Base-by-base conservation (phyloP, 2,329 filamentous ascomycete genomes). In the Sporothrix pallida region DNA sequence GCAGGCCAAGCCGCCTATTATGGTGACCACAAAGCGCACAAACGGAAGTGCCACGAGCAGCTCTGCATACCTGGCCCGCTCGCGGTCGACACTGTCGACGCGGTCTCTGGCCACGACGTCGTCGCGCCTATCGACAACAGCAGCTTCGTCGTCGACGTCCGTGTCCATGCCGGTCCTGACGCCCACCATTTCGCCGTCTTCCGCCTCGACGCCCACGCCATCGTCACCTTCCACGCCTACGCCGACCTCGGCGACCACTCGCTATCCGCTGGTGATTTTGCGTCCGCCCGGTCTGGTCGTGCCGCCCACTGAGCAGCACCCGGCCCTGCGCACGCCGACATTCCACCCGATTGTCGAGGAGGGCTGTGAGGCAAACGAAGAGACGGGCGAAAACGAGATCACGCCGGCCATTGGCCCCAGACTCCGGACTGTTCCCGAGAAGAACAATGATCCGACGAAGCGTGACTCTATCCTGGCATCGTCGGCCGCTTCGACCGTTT, bases 1-100 rank as follows among this genome's bases (percentile, higher is more conserved):
- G 70, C 85, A 87, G 77, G 87, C 87, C 67, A 86, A 87, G 79
- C 87, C 87, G 74, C 89, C 89, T 50, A 87, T 89, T 76, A 85
- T 86, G 63, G 80, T 88, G 74, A 79, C 80, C 71, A 79, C 54
- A 46, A 42, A 42, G 56, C 37, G 46, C 63, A 70, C 48, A 44
- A 67, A 37, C 58, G 42, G 50, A 54, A 56, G 23, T 23, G 26
- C 26, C 13, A 58, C 31, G 20, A 69, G 68, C 84, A 85, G 75
- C 82, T 83, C 78, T 83, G 81, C 79, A 82, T 80, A 76, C 80
- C 80, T 75, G 82, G 81, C 75, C 58, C 77, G 76, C 77, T 72
- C 81, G 75, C 74, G 75, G 76, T 76, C 76, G 46, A 73, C 76
- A 72, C 73, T 78, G 73, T 76, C 76, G 23, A 73, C 76, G 72